Base-by-base conservation (phyloP, 2,329 filamentous ascomycete species). In the Intubia oerlemansii region DNA sequence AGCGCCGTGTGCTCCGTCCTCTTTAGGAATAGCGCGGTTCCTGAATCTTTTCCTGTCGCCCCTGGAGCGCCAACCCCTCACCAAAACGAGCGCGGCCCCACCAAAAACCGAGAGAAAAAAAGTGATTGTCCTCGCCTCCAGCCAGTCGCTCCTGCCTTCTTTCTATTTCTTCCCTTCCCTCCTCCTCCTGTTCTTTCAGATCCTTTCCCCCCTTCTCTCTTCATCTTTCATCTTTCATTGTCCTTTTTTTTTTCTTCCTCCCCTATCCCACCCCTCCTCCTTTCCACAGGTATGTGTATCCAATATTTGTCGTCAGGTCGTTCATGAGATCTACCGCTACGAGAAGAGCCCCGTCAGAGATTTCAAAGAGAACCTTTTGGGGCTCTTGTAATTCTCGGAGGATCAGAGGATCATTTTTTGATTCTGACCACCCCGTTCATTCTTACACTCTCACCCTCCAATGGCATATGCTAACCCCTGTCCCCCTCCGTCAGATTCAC, bases 221-320 rank as follows among this genome's bases (percentile, higher is more conserved):
- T 39, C 32, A 39, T 26, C 19, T 21, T 33, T 10, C 24, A 33
- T 35, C 41, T 9, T 7, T 17, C 10, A n/a, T n/a, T n/a, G n/a
- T n/a, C n/a, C n/a, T n/a, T n/a, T n/a, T n/a, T n/a, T n/a, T n/a
- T n/a, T n/a, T n/a, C n/a, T n/a, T n/a, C 36, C 14, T 29, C 16
- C 23, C 40, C 40, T 43, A n/a, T n/a, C n/a, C n/a, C n/a, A n/a
- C n/a, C n/a, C n/a, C 41, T 42, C 39, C 38, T 43, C 42, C 39
- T 35, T 33, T 39, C 38, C 34, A 21, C 19, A n/a, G 8, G 19
- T 21, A n/a, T 21, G 8, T 21, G n/a, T n/a, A n/a, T n/a, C n/a
- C n/a, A n/a, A n/a, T n/a, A n/a, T n/a, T 39, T 34, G 39, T 25
- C 25, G 19, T 30, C 20, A 32, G 35, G 36, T 30, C 31, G 28